A percentile compares a stretch with the other conserved stretches of the same genome.
These are phyloP conservation scores for Aegilops umbellulata DNA, from an alignment of 176 grass and related monocot genomes.

Conservation along the genomic window DNA sequence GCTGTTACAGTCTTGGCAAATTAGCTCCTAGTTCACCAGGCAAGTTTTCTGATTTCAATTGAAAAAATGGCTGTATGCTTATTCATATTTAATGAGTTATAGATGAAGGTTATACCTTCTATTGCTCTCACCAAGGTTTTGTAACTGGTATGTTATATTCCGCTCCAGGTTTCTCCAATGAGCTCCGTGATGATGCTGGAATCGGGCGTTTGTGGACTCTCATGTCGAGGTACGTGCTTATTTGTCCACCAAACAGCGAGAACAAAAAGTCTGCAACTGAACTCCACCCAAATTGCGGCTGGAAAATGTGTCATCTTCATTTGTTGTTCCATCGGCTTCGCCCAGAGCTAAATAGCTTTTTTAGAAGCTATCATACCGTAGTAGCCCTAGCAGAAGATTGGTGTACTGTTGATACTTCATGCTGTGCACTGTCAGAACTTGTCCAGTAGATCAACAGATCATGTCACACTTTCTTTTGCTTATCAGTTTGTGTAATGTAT, in stretches of 20 bases:
- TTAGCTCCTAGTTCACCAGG: conserved; percentile 73
- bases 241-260: background rate
- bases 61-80: background rate
- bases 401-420: conserved; percentile 2
- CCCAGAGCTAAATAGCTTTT: background rate
- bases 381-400: background rate
- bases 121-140: conserved; percentile 22
- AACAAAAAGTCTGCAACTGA: background rate
- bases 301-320: conserved; percentile 10
- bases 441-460: conserved; percentile 15
- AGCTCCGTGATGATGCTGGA: conserved; percentile 86
- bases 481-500: conserved; percentile 1
- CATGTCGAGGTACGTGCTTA: conserved; percentile 77
- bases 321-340: background rate
- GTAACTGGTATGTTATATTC: conserved; percentile 20
- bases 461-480: background rate
- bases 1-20: conserved; percentile 78
- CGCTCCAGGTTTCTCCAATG: conserved; percentile 66
- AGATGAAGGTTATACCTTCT: background rate
- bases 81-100: background rate
- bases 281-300: background rate
- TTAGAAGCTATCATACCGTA: conserved; percentile 7
- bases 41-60: conserved; percentile 36
- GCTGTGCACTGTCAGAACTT: conserved; percentile 6
- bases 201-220: conserved; percentile 91